Evolutionary conservation across 495 filamentous ascomycete genomes (phyloP), one percentile per base, ranked within the genome.

Genomic region (Penicillium argentinense): DNA sequence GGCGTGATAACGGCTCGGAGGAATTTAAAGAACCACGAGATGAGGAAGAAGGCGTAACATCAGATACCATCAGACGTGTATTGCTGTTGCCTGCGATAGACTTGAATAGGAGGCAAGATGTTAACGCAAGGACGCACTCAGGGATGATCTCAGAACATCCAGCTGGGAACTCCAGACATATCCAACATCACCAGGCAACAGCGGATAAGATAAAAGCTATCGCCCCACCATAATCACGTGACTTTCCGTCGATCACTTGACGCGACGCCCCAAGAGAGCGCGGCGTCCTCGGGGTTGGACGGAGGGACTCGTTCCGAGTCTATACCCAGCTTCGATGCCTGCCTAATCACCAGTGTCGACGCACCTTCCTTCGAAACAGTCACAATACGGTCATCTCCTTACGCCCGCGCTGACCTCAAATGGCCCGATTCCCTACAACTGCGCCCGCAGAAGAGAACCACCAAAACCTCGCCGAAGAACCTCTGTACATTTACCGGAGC

Each of bases 141-240:
- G 41, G 28, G 26, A 27, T 30, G 19, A 44, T 28, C 14, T 24
- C 26, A 27, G 47, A n/a, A n/a, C n/a, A n/a, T 27, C 33, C 13
- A 27, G 33, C 27, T 42, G 21, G 21, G 19, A 28, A 14, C 29
- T 42, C 29, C 18, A 22, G n/a, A 17, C 25, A 36, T 12, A 46
- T 45, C 21, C 44, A 49, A 24, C 16, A 39, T 29, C 27, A 25
- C 37, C 42, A 52, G 54, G 54, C 54, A 57, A 53, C 49, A 57
- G 38, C 42, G 49, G 54, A 57, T 53, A 50, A 57, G 54, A 53
- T 57, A 57, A 24, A 29, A 52, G 49, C 39, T 47, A 42, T 39
- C 44, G 42, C 37, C 45, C 30, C 49, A 21, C 33, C 9, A n/a
- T n/a, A 9, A 3, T 21, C 33, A 36, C 33, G 3, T 36, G 33